Base-by-base conservation (phyloP, 306 rosid genomes). In the Parietaria judaica region DNA sequence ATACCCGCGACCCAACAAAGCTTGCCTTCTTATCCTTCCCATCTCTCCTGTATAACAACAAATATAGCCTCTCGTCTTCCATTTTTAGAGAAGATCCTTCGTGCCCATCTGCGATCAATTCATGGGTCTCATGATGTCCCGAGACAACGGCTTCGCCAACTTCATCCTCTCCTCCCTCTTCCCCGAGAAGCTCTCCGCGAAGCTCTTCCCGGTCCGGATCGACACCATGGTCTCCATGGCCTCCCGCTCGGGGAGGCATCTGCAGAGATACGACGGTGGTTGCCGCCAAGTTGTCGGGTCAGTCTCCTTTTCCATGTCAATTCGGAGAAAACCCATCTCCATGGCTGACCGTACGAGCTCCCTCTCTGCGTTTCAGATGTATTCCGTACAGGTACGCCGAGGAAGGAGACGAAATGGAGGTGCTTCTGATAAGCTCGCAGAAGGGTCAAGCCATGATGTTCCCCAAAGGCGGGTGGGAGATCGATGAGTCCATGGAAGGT, bases 381-480 rank as follows among this genome's bases (percentile, higher is more conserved):
- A 80, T 91, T 37, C 97, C 97, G 6, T 91, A 91, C 50, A 83
- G 96, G 76, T 91, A 73, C 67, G 83, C 70, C 61, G 60, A 66
- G 53, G 37, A 54, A 12, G 54, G 53, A 34, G 73, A 76, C 50
- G 86, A 85, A 52, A 55, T 91, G 23, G 96, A 87, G 78, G 97
- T 91, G 50, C 97, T 91, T 75, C 66, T 80, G 78, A 79, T 91
- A 65, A 91, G 95, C 77, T 86, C 97, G 36, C 97, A 87, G 63
- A 91, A 87, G 31, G 89, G 96, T 47, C 54, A 71, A 72, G 95
- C 78, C 77, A 81, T 87, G 91, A 74, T 87, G 74, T 91, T 91
- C 74, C 97, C 96, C 41, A 91, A 91, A 95, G 97, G 97, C n/a
- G 97, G 97, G 69, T 91, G 97, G 97, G 97, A 91, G 70, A 36